Conservation (phyloP, 257 asterid genomes). For the Fraxinus anomala region DNA sequence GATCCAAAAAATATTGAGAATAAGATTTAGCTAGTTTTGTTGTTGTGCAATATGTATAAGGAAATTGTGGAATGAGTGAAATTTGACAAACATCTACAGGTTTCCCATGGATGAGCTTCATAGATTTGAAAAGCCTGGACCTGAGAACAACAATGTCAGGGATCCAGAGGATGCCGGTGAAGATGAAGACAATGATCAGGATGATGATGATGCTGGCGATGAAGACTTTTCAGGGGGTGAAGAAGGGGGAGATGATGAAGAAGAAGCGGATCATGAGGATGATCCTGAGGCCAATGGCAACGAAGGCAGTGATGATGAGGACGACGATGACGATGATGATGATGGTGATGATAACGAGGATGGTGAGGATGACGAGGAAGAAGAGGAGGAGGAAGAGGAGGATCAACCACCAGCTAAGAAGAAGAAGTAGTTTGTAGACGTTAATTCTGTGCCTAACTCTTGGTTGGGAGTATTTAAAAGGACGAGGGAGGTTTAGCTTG, state of each 20-base stretch:
- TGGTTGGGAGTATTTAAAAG: slow-evolving; percentile 62
- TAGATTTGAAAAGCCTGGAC: slow-evolving; percentile 42
- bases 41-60: background rate
- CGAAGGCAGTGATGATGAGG: slow-evolving; percentile 58
- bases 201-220: slow-evolving; percentile 65
- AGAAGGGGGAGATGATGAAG: slow-evolving; percentile 67
- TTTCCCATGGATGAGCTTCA: slow-evolving; percentile 59
- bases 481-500: slow-evolving; percentile 38
- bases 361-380: slow-evolving; percentile 44
- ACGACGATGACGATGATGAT: background rate
- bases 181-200: slow-evolving; percentile 51
- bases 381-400: slow-evolving; percentile 49
- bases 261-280: slow-evolving; percentile 49
- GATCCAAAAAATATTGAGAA: background rate
- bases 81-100: slow-evolving; percentile 37
- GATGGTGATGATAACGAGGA: slow-evolving; percentile 7
- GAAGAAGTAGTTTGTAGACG: slow-evolving; percentile 46
- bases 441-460: slow-evolving; percentile 31
- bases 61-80: background rate
- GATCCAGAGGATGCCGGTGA: slow-evolving; percentile 77
- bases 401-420: slow-evolving; percentile 89
- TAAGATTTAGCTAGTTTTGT: background rate
- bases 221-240: slow-evolving; percentile 87
- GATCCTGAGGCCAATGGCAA: slow-evolving; percentile 66
- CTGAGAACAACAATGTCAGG: slow-evolving; percentile 60